These are phyloP conservation scores for Plectranthus barbatus DNA, from an alignment of 257 asterid species.

Conservation along the genomic window DNA sequence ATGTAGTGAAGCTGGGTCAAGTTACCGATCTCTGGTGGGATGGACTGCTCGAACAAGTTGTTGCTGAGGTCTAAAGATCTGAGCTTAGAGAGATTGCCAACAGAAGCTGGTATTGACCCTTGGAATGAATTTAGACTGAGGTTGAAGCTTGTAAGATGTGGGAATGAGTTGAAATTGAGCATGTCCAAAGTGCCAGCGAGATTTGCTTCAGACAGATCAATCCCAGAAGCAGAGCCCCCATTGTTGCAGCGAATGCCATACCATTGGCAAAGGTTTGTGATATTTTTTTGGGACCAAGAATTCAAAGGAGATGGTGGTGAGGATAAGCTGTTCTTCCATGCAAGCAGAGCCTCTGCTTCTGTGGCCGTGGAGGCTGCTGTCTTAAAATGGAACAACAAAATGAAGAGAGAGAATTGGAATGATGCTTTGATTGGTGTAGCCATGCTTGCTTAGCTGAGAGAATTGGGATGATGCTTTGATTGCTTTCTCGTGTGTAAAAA, in stretches of 20 bases:
- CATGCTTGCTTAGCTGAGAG: too few relatives aligned
- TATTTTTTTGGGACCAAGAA: constrained; percentile 45
- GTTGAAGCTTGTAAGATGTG: constrained; percentile 24
- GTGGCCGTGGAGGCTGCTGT: background rate
- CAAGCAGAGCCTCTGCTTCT: constrained; percentile 42
- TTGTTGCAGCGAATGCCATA: constrained; percentile 43
- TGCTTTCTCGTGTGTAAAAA: too few relatives aligned
- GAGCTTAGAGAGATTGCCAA: constrained; percentile 44
- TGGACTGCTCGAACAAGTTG: constrained; percentile 27
- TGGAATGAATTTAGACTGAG: too few relatives aligned
- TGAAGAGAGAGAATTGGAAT: too few relatives aligned
- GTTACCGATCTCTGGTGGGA: constrained; percentile 56
- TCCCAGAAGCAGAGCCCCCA: constrained; percentile 27
- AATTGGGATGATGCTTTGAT: too few relatives aligned
- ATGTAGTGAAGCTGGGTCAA: constrained; percentile 38
- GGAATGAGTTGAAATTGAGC: constrained; percentile 36
- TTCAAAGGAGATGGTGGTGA: constrained; percentile 24
- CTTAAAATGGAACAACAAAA: too few relatives aligned
- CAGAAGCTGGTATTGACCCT: constrained; percentile 53
- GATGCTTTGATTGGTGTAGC: too few relatives aligned
- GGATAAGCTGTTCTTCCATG: constrained; percentile 39
- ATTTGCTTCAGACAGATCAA: constrained; percentile 28
- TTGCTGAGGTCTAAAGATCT: constrained; percentile 57
- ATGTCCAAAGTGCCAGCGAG: constrained; percentile 34
- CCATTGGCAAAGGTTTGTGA: constrained; percentile 52